phyloP scores from a whole-genome alignment of 2,329 filamentous ascomycete species.

The Arthrobotrys sphaeroides region DNA sequence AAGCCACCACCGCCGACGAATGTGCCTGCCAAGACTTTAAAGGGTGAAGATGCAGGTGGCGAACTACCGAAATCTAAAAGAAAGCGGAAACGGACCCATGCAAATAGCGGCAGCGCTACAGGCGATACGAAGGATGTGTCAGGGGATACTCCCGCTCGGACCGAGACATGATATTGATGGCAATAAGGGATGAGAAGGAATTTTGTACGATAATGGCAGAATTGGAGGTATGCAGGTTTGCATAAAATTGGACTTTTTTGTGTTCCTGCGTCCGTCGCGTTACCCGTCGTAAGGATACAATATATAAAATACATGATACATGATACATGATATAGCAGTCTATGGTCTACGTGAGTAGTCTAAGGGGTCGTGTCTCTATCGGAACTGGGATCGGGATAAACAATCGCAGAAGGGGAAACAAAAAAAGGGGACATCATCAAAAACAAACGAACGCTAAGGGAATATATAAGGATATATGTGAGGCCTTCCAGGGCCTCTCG shows the following conservation, averaged over 20 bases:
- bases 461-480: conserved; percentile 9
- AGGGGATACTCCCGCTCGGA: conserved; percentile 6
- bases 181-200: not conserved
- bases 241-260: conserved; percentile 17
- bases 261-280: not conserved
- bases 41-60: conserved; percentile 12
- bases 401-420: not conserved
- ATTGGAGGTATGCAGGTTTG: not conserved
- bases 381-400: not conserved
- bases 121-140: conserved; percentile 16
- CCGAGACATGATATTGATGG: not conserved
- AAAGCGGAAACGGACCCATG: conserved; percentile 50
- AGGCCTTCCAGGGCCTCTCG: conserved; percentile 37
- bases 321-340: not conserved
- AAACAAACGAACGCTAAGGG: conserved; percentile 14
- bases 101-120: conserved; percentile 19
- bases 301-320: conserved; percentile 17
- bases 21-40: not conserved
- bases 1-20: not conserved
- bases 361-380: conserved; percentile 25
- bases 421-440: not conserved
- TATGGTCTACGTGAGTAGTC: conserved; percentile 25
- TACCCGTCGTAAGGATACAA: conserved; percentile 32
- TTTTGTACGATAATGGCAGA: conserved; percentile 29
- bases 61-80: conserved; percentile 36